Conservation (phyloP, 371 early-diverging fungal genomes). For the Chytridium lagenaria region DNA sequence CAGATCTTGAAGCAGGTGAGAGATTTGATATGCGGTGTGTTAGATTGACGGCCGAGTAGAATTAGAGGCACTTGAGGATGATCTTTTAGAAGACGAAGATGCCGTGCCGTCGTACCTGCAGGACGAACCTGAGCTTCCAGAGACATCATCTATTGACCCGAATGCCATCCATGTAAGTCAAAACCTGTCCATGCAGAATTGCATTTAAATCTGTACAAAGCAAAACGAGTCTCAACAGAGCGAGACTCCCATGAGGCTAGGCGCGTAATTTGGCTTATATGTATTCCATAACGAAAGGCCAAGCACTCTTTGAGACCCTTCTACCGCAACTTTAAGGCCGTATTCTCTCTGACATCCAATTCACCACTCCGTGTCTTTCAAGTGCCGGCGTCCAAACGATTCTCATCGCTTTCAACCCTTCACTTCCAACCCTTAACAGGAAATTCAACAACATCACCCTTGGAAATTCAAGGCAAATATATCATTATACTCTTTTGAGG, state of each 20-base stretch:
- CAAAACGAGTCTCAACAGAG: background rate
- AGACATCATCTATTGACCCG: constrained; percentile 34
- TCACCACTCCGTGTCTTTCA: too few species aligned
- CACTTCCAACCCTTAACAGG: too few species aligned
- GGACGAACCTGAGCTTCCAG: constrained; percentile 49
- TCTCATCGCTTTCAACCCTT: too few species aligned
- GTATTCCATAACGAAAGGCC: too few species aligned
- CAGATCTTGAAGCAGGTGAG: constrained; percentile 92
- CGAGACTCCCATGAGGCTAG: constrained; percentile 3
- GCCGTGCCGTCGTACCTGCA: constrained; percentile 68
- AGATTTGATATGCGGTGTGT: background rate
- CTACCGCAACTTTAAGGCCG: too few species aligned
- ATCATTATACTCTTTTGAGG: constrained; percentile 15
- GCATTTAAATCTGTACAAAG: too few species aligned
- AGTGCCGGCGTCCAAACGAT: too few species aligned
- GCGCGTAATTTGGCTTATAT: too few species aligned
- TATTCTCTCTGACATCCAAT: too few species aligned
- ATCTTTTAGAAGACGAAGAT: constrained; percentile 80
- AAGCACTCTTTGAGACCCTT: too few species aligned
- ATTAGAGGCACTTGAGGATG: constrained; percentile 94
- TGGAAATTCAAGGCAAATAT: too few species aligned
- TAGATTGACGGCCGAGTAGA: constrained; percentile 57
- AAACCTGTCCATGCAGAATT: background rate
- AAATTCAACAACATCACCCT: too few species aligned
- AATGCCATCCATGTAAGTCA: background rate